Percentiles rank a stretch among this genome's conserved stretches.
Conservation (phyloP, 371 early-diverging fungal species). For the Rhizopus sp. region DNA sequence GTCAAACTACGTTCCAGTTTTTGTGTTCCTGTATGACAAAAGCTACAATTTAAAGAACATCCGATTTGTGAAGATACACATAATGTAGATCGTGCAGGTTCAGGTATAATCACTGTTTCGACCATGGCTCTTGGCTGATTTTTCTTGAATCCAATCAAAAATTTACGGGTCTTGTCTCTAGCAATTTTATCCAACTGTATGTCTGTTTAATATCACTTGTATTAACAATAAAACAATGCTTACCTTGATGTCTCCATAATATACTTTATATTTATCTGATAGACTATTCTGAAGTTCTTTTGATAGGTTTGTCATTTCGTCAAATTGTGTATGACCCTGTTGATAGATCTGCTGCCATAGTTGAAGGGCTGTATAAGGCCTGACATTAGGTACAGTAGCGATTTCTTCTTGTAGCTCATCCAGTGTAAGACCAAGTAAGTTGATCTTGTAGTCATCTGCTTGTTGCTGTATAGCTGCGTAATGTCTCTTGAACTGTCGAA, state of each 20-base stretch:
- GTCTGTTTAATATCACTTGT: neutral
- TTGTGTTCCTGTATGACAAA: constrained; percentile 95
- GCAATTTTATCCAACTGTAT: constrained; percentile 44
- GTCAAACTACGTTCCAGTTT: constrained; percentile 77
- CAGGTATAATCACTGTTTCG: constrained; percentile 75
- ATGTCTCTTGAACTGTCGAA: constrained; percentile 14
- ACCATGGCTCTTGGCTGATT: constrained; percentile 55
- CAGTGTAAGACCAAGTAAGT: constrained; percentile 50
- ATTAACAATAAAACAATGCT: constrained; percentile 8
- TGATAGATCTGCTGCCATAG: constrained; percentile 69
- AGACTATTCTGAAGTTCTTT: constrained; percentile 53
- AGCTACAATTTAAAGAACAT: constrained; percentile 84
- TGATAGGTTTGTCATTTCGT: constrained; percentile 69
- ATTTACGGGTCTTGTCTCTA: constrained; percentile 61
- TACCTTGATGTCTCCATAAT: constrained; percentile 67
- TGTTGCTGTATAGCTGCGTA: neutral
- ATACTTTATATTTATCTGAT: constrained; percentile 50
- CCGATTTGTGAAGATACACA: constrained; percentile 93
- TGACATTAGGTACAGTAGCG: constrained; percentile 27
- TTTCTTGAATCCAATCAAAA: constrained; percentile 54
- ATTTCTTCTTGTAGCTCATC: constrained; percentile 44
- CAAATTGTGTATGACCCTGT: constrained; percentile 58
- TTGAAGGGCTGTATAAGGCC: constrained; percentile 59
- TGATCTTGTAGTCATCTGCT: constrained; percentile 31
- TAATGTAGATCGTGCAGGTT: constrained; percentile 71